These are phyloP conservation scores for Cyberlindnera samutprakarnensis DNA, from an alignment of 805 yeast genomes.

Conservation along the genomic window DNA sequence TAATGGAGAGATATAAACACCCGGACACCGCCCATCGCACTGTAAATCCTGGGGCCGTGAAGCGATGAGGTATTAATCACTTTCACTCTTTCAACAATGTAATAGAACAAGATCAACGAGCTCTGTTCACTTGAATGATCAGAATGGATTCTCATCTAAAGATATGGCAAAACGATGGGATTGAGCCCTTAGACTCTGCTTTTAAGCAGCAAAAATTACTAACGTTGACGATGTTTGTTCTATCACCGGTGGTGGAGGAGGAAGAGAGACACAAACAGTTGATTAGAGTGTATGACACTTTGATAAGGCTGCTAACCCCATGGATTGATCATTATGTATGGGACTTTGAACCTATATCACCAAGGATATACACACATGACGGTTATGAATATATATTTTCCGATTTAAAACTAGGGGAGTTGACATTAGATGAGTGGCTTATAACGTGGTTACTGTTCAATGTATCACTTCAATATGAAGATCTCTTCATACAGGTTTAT, in stretches of 20 bases:
- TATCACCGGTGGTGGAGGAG: constrained; percentile 20
- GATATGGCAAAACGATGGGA: neutral
- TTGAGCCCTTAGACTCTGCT: neutral
- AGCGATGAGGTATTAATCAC: too few species aligned
- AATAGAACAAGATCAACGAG: too few species aligned
- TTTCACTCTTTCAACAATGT: too few species aligned
- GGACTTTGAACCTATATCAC: constrained; percentile 23
- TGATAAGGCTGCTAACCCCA: constrained; percentile 22
- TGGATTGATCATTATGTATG: constrained; percentile 37
- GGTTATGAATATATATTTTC: constrained; percentile 24
- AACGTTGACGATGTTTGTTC: neutral
- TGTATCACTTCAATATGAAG: constrained; percentile 27
- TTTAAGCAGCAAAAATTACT: neutral
- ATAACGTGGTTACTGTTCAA: constrained; percentile 32
- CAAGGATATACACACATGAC: constrained; percentile 2
- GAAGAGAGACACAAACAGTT: constrained; percentile 14
- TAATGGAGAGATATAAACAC: too few species aligned
- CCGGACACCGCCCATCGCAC: too few species aligned
- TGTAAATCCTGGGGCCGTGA: too few species aligned
- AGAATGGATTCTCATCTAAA: too few species aligned
- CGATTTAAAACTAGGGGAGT: constrained; percentile 35
- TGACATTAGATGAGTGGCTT: constrained; percentile 38
- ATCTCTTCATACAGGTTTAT: constrained; percentile 35
- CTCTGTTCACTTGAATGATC: too few species aligned
- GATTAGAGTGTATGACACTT: constrained; percentile 11